phyloP scores from a whole-genome alignment of 768 basidiomycete genomes.

The Rhodotorula paludigena region DNA sequence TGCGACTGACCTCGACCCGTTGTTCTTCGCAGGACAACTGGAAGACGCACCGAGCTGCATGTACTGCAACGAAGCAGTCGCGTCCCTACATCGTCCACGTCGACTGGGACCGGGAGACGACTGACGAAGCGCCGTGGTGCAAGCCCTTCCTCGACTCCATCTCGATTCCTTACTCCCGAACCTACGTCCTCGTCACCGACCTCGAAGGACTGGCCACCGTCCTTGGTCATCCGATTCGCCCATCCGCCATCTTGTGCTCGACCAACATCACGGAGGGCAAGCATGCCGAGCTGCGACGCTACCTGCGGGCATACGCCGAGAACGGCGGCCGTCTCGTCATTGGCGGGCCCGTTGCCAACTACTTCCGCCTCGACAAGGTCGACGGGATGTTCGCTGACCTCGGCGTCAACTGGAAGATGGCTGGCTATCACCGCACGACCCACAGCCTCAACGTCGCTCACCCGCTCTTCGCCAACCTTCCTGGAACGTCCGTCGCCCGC shows the following conservation, averaged over 20 bases:
- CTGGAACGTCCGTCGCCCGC: not conserved
- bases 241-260: not conserved
- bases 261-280: not conserved
- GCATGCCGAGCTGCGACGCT: not conserved
- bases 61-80: not conserved
- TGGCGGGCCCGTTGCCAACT: not conserved
- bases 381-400: not conserved
- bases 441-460: slow-evolving; percentile 6
- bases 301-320: not conserved
- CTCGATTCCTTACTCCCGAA: not conserved
- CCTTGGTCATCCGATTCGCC: not conserved
- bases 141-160: slow-evolving; percentile 22
- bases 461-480: not conserved
- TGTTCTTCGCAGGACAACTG: not conserved
- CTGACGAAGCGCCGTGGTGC: slow-evolving; percentile 8
- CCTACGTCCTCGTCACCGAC: not conserved
- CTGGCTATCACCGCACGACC: slow-evolving; percentile 13
- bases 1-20: not conserved
- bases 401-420: not conserved
- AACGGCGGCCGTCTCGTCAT: not conserved
- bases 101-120: not conserved
- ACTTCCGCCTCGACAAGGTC: not conserved
- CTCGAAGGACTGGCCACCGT: not conserved
- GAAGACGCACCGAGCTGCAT: slow-evolving; percentile 8
- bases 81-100: slow-evolving; percentile 8